Conservation (phyloP, 31 red algal species). For the Endocladia muricata region DNA sequence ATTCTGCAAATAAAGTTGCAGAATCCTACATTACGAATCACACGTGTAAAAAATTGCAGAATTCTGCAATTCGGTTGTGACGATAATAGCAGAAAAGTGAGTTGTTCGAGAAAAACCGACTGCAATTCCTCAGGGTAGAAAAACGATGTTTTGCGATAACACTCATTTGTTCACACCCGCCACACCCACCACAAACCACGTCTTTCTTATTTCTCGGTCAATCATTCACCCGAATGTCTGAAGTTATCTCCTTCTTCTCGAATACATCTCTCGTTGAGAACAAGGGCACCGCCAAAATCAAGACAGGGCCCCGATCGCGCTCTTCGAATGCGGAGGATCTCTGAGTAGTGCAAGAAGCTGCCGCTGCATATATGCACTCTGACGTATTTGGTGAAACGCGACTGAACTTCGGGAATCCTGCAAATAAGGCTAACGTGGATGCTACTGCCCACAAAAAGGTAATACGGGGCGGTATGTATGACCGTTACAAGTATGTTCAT, state of each 20-base stretch:
- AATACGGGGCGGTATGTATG: background rate
- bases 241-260: background rate
- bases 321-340: background rate
- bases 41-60: too few species aligned
- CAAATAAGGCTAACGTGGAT: background rate
- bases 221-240: background rate
- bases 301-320: background rate
- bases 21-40: too few species aligned
- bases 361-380: background rate
- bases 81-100: too few species aligned
- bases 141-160: too few species aligned
- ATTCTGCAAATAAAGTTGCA: too few species aligned
- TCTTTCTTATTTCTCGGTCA: too few species aligned
- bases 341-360: background rate
- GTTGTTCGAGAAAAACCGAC: too few species aligned
- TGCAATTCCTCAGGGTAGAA: too few species aligned
- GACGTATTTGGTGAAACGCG: background rate
- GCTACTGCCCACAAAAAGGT: background rate
- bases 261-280: background rate
- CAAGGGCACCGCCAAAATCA: background rate
- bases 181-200: too few species aligned
- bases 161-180: too few species aligned
- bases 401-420: background rate
- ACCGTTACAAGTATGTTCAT: background rate
- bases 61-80: too few species aligned